phyloP scores from a whole-genome alignment of 805 yeast species.

The Candida saitoana region DNA sequence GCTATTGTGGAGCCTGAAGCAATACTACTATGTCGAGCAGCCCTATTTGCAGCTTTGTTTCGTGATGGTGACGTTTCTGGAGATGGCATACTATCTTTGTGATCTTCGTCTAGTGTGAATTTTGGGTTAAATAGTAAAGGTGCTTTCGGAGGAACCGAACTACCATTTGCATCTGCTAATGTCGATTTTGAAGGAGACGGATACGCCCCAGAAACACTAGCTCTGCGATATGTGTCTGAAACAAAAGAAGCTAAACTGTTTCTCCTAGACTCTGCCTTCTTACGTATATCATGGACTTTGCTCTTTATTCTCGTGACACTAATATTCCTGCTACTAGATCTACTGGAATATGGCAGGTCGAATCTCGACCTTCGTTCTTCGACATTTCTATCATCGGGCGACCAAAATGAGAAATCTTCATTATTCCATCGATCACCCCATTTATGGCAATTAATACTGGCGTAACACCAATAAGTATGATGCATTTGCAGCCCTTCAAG shows the following conservation, averaged over 20 bases:
- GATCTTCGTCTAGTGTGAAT: constrained; percentile 1
- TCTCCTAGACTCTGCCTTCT: constrained; percentile 1
- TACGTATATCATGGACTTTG: constrained; percentile 1
- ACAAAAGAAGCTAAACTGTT: constrained; percentile 1
- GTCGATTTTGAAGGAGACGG: neutral
- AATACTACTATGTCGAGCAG: neutral
- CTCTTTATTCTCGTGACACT: constrained; percentile 2
- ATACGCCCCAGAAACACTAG: neutral
- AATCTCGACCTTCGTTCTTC: constrained; percentile 10
- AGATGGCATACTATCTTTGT: neutral
- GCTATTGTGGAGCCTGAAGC: neutral
- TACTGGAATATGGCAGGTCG: neutral
- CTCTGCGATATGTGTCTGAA: constrained; percentile 1
- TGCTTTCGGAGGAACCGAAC: neutral
- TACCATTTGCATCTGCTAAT: neutral
- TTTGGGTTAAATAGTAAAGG: constrained; percentile 1
- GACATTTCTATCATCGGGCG: constrained; percentile 52
- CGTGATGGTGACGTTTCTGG: neutral
- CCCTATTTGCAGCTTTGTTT: neutral
- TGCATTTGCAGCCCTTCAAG: constrained; percentile 69
- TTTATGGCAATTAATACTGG: constrained; percentile 64
- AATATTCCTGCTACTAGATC: neutral
- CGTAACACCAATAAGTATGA: constrained; percentile 85
- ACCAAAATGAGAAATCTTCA: constrained; percentile 89
- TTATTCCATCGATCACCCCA: constrained; percentile 94